phyloP scores from a whole-genome alignment of 768 basidiomycete genomes.

The Mycena sanguinolenta region DNA sequence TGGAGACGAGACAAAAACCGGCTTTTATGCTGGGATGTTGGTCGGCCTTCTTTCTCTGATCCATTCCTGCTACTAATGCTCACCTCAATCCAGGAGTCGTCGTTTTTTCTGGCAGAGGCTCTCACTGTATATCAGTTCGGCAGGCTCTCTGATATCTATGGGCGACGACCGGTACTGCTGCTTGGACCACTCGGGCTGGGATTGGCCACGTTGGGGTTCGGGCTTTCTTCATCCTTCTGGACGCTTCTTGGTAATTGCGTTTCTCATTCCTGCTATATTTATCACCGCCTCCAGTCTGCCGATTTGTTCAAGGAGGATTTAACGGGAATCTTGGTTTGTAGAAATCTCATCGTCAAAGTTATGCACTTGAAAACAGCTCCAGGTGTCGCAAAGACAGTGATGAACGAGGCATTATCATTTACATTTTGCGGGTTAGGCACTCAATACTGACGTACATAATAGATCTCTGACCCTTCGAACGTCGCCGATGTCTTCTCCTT shows the following conservation, averaged over 20 bases:
- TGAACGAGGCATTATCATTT: slow-evolving; percentile 18
- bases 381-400: slow-evolving; percentile 23
- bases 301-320: slow-evolving; percentile 29
- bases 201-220: slow-evolving; percentile 41
- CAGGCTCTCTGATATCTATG: slow-evolving; percentile 44
- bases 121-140: slow-evolving; percentile 41
- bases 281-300: neutral
- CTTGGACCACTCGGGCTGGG: slow-evolving; percentile 39
- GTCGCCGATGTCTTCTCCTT: slow-evolving; percentile 23
- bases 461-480: slow-evolving; percentile 29
- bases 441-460: neutral
- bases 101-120: slow-evolving; percentile 41
- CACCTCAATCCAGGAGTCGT: slow-evolving; percentile 37
- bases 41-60: slow-evolving; percentile 7
- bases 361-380: too few species aligned
- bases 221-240: slow-evolving; percentile 40
- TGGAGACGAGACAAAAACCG: slow-evolving; percentile 38
- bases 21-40: slow-evolving; percentile 44
- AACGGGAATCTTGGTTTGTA: slow-evolving; percentile 32
- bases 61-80: neutral
- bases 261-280: neutral
- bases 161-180: slow-evolving; percentile 41
- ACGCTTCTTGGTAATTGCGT: neutral
- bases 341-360: neutral
- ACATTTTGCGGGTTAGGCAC: neutral